Percentiles rank a stretch among this genome's conserved stretches.
phyloP scores from a whole-genome alignment of 352 stramenopile species.

The Detonula confervacea region DNA sequence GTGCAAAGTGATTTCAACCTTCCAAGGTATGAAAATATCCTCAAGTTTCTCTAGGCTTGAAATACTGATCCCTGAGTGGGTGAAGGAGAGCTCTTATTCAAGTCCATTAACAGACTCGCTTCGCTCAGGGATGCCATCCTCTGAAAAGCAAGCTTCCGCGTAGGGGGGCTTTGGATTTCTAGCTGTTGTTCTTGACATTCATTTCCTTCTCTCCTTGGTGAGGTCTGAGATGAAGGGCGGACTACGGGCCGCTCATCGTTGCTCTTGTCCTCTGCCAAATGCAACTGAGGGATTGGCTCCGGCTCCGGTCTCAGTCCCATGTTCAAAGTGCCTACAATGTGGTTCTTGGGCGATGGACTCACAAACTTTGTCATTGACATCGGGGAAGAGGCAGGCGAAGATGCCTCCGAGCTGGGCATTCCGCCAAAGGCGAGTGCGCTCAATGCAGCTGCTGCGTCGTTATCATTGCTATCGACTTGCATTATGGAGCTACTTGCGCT shows the following conservation, averaged over 20 bases:
- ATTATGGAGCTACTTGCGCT: not conserved
- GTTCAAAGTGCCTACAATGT: not conserved
- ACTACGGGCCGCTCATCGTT: too few species aligned
- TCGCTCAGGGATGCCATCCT: conserved; percentile 62
- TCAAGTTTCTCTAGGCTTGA: too few species aligned
- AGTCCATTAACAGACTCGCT: conserved; percentile 69
- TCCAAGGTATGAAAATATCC: too few species aligned
- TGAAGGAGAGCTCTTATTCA: conserved; percentile 66
- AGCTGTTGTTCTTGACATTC: too few species aligned
- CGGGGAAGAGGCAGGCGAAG: conserved; percentile 14
- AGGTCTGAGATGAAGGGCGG: not conserved
- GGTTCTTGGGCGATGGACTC: conserved; percentile 45
- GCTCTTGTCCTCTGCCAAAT: conserved; percentile 27
- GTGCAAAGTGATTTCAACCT: too few species aligned
- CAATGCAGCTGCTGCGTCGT: conserved; percentile 41
- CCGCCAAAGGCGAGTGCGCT: conserved; percentile 37
- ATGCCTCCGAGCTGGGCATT: not conserved
- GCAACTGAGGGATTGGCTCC: conserved; percentile 26
- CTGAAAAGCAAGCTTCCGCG: too few species aligned
- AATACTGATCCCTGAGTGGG: too few species aligned
- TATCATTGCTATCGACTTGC: conserved; percentile 42
- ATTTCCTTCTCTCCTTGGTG: too few species aligned
- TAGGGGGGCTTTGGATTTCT: not conserved
- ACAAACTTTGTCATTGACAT: conserved; percentile 28
- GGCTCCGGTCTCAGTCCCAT: not conserved